Evolutionary conservation across 306 rosid species (phyloP).

Genomic region (Vicia faba): DNA sequence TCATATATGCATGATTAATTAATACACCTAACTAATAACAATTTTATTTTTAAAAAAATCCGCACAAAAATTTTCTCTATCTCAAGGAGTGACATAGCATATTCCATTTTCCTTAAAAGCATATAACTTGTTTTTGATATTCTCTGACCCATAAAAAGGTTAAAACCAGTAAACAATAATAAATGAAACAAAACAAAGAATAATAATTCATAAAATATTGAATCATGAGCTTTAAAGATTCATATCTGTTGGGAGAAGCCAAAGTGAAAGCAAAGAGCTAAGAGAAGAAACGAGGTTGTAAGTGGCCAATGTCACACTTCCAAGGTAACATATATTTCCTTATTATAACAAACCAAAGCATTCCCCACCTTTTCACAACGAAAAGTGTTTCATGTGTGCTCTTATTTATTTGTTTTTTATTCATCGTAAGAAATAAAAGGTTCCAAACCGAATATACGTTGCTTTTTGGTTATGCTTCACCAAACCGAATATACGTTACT

Average conservation of each 20-base stretch:
- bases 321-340: conserved; percentile 3
- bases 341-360: conserved; percentile 16
- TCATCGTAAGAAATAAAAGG: conserved; percentile 64
- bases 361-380: conserved; percentile 33
- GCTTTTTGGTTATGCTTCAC: conserved; percentile 57
- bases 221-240: conserved; percentile 46
- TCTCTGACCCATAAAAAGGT: conserved; percentile 50
- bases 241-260: conserved; percentile 52
- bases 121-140: conserved; percentile 41
- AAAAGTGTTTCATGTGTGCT: conserved; percentile 38
- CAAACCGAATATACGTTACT: too few relatives aligned
- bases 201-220: conserved; percentile 38
- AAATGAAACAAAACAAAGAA: conserved; percentile 34
- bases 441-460: conserved; percentile 58
- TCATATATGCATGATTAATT: neutral
- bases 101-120: conserved; percentile 70
- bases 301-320: conserved; percentile 30
- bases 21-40: neutral
- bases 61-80: conserved; percentile 41
- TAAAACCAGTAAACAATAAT: conserved; percentile 39
- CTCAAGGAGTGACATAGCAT: conserved; percentile 31
- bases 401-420: conserved; percentile 29
- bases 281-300: conserved; percentile 23
- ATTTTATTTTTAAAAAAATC: conserved; percentile 37
- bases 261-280: conserved; percentile 35